Conservation (phyloP, 768 basidiomycete species). For the Pisolithus tinctorius region DNA sequence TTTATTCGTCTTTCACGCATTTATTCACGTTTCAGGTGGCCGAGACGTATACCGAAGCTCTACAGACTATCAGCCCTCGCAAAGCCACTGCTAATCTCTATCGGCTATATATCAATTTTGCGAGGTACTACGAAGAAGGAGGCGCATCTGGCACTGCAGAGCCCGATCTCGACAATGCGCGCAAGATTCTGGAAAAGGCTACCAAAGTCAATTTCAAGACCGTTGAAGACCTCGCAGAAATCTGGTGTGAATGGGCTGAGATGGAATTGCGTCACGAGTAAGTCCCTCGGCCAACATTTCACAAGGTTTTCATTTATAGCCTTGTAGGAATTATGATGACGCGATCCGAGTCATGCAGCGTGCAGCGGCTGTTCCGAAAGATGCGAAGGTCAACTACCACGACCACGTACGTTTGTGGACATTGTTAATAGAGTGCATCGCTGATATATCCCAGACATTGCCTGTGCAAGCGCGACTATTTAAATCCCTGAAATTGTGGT, state of each 20-base stretch:
- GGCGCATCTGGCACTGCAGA: constrained; percentile 77
- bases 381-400: constrained; percentile 86
- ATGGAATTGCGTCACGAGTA: constrained; percentile 96
- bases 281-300: constrained; percentile 23
- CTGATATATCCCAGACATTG: constrained; percentile 48
- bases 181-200: constrained; percentile 91
- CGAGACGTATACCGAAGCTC: constrained; percentile 85
- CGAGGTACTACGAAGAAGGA: constrained; percentile 96
- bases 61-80: constrained; percentile 82
- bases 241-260: constrained; percentile 99
- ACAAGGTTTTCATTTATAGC: constrained; percentile 7
- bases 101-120: constrained; percentile 89
- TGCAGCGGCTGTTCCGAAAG: constrained; percentile 86
- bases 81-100: constrained; percentile 90
- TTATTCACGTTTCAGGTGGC: constrained; percentile 53
- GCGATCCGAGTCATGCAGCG: constrained; percentile 94
- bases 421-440: not conserved
- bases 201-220: constrained; percentile 86
- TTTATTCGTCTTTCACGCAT: not conserved
- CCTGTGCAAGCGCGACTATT: constrained; percentile 87
- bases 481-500: constrained; percentile 98
- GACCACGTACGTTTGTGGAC: constrained; percentile 64
- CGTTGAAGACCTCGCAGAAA: constrained; percentile 96
- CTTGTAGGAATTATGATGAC: constrained; percentile 88
- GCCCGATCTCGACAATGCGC: constrained; percentile 73